Evolutionary conservation across 2,329 filamentous ascomycete species (phyloP).

Genomic region (Diaporthe sp.): DNA sequence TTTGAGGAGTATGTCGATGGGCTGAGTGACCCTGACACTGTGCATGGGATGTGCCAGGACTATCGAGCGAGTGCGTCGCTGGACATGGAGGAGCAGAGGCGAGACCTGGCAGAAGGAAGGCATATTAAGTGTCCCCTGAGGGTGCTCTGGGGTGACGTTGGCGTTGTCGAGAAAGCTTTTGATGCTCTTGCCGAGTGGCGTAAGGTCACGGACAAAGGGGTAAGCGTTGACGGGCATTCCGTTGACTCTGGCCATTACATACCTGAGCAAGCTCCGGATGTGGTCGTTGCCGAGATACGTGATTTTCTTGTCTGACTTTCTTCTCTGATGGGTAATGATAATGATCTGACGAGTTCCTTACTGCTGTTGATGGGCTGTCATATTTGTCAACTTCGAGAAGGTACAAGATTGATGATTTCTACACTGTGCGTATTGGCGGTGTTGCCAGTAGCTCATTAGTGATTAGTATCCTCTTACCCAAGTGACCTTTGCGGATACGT

Average conservation of each 20-base stretch:
- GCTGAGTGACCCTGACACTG: slow-evolving; percentile 51
- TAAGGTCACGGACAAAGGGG: slow-evolving; percentile 50
- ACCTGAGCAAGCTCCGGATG: slow-evolving; percentile 61
- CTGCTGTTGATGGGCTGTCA: too few species aligned
- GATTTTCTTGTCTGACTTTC: slow-evolving; percentile 45
- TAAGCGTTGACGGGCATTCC: slow-evolving; percentile 50
- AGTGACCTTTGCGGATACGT: too few species aligned
- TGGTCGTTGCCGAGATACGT: slow-evolving; percentile 52
- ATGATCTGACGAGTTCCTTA: too few species aligned
- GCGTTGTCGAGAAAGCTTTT: slow-evolving; percentile 60
- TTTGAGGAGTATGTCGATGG: slow-evolving; percentile 54
- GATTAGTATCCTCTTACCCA: too few species aligned
- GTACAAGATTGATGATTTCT: too few species aligned
- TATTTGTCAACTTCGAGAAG: too few species aligned
- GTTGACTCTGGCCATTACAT: slow-evolving; percentile 61
- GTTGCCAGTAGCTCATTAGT: too few species aligned
- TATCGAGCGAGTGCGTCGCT: slow-evolving; percentile 63
- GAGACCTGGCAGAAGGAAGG: slow-evolving; percentile 54
- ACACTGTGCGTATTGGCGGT: too few species aligned
- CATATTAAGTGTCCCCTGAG: slow-evolving; percentile 57
- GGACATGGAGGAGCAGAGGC: slow-evolving; percentile 61
- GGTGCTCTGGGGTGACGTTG: slow-evolving; percentile 61
- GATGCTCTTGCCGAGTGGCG: slow-evolving; percentile 62
- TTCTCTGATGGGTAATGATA: neutral
- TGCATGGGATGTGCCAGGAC: slow-evolving; percentile 65